phyloP scores from a whole-genome alignment of 352 stramenopile species.

The Peronospora destructor region DNA sequence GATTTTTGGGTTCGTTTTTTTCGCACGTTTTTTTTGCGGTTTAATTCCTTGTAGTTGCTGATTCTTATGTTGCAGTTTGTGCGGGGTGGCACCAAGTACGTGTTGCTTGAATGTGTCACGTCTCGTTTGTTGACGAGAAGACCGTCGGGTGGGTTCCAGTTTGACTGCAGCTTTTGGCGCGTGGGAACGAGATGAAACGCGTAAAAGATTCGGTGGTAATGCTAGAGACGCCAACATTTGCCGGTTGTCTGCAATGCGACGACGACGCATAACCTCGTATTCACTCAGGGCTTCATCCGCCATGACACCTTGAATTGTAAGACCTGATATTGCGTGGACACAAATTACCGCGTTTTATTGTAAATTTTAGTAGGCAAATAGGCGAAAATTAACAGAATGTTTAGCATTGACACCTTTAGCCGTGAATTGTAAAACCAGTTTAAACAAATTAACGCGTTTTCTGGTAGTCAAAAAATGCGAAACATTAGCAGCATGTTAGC shows the following conservation, averaged over 20 bases:
- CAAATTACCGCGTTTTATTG: too few relatives aligned
- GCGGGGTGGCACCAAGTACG: not conserved
- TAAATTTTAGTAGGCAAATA: too few relatives aligned
- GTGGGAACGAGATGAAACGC: not conserved
- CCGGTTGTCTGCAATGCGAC: constrained; percentile 17
- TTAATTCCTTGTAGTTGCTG: constrained; percentile 1
- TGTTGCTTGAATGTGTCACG: constrained; percentile 4
- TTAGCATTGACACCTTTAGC: too few relatives aligned
- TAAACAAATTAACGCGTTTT: too few relatives aligned
- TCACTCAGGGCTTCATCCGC: not conserved
- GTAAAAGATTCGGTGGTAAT: constrained; percentile 10
- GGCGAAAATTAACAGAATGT: too few relatives aligned
- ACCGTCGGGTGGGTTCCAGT: constrained; percentile 30
- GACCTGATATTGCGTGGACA: too few relatives aligned
- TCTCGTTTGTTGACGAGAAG: constrained; percentile 17
- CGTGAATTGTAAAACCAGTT: not conserved
- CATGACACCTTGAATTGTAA: too few relatives aligned
- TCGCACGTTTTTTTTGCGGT: constrained; percentile 1
- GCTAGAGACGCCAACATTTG: constrained; percentile 12
- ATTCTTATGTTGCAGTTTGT: not conserved
- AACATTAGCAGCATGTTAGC: not conserved
- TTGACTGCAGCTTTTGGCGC: constrained; percentile 3
- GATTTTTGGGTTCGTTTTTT: constrained; percentile 2
- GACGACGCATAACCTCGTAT: constrained; percentile 16
- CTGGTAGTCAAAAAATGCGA: too few relatives aligned